Base-by-base conservation (phyloP, 805 yeast genomes). In the Starmerella riodocensis region DNA sequence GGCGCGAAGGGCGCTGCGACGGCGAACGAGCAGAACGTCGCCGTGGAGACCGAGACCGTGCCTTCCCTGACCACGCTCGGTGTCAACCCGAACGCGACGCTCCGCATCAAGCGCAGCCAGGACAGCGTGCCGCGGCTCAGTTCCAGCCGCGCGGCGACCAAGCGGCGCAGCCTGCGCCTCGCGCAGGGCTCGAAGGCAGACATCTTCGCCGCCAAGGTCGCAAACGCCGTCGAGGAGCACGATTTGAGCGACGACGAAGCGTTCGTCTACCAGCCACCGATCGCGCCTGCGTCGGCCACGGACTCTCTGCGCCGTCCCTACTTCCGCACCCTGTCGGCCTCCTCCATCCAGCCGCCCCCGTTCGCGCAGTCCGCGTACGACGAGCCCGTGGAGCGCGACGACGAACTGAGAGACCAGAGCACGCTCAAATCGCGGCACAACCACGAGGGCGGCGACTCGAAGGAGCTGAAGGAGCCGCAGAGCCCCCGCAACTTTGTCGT, bases 161-260 rank as follows among this genome's bases (percentile, higher is more conserved):
- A 71, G 44, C 71, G 67, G 46, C 60, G 57, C 40, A 45, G 43
- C 31, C 40, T 48, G 28, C 41, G 56, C 36, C 50, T 50, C 21
- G 57, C 55, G 6, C 53, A 61, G 5, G 71, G 83, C 3, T 75
- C 93, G 6, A 71, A 85, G 53, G 91, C 95, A 0, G 97, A 86
- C 54, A 74, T 84, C 44, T 91, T 91, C 59, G 97, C 96, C 8
- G 96, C 97, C 0, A 81, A 79, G 51, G 66, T 91, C 45, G 97
- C 95, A 7, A 78, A 84, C 40, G 97, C 97, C 1, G 93, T 88
- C 4, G 93, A 80, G 47, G 94, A 84, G 51, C 47, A 47, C 29
- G 54, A 58, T 23, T 74, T 80, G 29, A 77, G 86, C 25, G 96
- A 86, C 56, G 94, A 86, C 50, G 98, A 91, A 57, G 84, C 94